Conservation (phyloP, 495 filamentous ascomycete species). For the Bathelium albidoporum region DNA sequence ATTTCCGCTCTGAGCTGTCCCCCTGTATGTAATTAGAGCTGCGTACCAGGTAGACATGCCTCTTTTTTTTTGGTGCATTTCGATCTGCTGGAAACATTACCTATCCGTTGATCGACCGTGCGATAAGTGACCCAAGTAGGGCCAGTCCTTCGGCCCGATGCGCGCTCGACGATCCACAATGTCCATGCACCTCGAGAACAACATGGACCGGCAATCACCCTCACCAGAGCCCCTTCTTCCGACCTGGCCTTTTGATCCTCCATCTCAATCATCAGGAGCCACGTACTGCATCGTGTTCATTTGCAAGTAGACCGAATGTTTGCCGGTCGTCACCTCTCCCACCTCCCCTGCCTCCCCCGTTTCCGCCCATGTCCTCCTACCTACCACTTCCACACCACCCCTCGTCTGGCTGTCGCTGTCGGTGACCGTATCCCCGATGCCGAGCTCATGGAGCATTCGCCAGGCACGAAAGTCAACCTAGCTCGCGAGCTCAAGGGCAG, state of each 20-base stretch:
- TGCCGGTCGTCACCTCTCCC: neutral
- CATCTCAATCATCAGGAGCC: no score
- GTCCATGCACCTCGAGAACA: neutral
- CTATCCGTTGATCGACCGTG: neutral
- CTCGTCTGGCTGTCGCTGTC: constrained; percentile 41
- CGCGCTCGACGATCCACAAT: neutral
- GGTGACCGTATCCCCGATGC: constrained; percentile 55
- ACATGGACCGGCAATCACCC: no score
- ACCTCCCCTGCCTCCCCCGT: constrained; percentile 5
- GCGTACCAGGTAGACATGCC: no score
- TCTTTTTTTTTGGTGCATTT: no score
- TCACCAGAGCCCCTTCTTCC: no score
- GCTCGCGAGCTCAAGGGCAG: constrained; percentile 59
- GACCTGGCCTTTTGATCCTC: no score
- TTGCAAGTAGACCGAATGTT: neutral
- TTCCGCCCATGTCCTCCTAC: constrained; percentile 13
- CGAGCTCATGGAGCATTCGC: constrained; percentile 52
- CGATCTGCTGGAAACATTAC: neutral
- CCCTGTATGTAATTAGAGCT: neutral
- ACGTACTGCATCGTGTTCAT: no score
- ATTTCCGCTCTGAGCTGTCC: neutral
- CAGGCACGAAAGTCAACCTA: constrained; percentile 80
- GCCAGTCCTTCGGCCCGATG: neutral
- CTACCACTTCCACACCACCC: constrained; percentile 45
- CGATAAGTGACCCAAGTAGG: neutral